These are phyloP conservation scores for Aspergillus neotritici DNA, from an alignment of 2,329 filamentous ascomycete genomes.

Conservation along the genomic window DNA sequence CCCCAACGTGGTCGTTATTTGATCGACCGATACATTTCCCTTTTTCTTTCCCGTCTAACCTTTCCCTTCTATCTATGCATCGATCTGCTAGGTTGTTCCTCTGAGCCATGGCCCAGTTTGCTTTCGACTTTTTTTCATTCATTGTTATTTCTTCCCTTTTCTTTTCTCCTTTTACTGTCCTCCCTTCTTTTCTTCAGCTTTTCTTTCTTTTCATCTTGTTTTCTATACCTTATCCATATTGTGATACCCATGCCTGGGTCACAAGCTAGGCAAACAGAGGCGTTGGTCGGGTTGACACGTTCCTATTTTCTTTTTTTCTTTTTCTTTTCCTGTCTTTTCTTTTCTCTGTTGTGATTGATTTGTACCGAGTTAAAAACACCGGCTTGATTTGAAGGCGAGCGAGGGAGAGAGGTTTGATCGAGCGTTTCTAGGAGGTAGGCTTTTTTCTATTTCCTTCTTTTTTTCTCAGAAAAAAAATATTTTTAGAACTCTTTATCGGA, in stretches of 20 bases:
- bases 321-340: background rate
- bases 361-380: background rate
- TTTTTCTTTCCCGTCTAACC: constrained; percentile 7
- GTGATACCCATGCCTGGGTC: constrained; percentile 23
- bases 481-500: no score
- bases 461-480: no score
- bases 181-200: constrained; percentile 4
- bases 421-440: no score
- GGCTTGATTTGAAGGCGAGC: no score
- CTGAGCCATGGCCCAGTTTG: background rate
- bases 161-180: constrained; percentile 2
- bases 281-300: constrained; percentile 10
- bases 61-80: constrained; percentile 6
- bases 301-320: constrained; percentile 4
- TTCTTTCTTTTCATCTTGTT: constrained; percentile 5
- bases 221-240: constrained; percentile 13
- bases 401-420: no score
- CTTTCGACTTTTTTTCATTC: background rate
- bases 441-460: no score
- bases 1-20: constrained; percentile 5
- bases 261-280: constrained; percentile 19
- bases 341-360: background rate
- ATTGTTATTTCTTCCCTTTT: constrained; percentile 3
- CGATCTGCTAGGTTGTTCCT: no score
- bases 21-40: constrained; percentile 6